Conservation (phyloP, 164 flowering plant genomes). For the Protea cynaroides region DNA sequence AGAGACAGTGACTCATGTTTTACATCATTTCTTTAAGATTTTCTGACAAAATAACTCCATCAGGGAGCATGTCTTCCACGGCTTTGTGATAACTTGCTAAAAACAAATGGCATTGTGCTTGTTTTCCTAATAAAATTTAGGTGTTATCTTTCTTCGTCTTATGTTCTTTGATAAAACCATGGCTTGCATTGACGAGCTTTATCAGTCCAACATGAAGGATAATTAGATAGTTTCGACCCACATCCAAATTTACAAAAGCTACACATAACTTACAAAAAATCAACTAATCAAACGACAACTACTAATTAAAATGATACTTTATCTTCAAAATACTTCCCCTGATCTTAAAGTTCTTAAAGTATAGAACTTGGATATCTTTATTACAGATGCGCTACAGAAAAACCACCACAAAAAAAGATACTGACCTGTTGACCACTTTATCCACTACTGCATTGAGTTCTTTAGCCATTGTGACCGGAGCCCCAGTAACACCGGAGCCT, state of each 20-base stretch:
- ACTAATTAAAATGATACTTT: too few species aligned
- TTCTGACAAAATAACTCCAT: not conserved
- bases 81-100: not conserved
- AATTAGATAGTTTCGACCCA: not conserved
- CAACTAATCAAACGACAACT: too few species aligned
- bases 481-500: conserved; percentile 11
- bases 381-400: too few species aligned
- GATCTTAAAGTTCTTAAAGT: too few species aligned
- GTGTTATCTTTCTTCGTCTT: not conserved
- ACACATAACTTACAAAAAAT: too few species aligned
- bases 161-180: not conserved
- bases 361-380: not conserved
- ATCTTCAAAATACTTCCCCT: too few species aligned
- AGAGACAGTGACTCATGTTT: not conserved
- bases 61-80: not conserved
- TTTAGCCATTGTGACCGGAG: conserved; percentile 13
- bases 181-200: not conserved
- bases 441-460: conserved; percentile 14
- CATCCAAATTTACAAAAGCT: too few species aligned
- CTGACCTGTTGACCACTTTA: conserved; percentile 20
- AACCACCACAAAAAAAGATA: not conserved
- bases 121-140: not conserved
- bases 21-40: not conserved
- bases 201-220: not conserved
- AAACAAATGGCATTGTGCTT: not conserved